Percentiles rank a stretch among this genome's conserved stretches.
Conservation (phyloP, 2,329 filamentous ascomycete genomes). For the Trichoderma koningii region DNA sequence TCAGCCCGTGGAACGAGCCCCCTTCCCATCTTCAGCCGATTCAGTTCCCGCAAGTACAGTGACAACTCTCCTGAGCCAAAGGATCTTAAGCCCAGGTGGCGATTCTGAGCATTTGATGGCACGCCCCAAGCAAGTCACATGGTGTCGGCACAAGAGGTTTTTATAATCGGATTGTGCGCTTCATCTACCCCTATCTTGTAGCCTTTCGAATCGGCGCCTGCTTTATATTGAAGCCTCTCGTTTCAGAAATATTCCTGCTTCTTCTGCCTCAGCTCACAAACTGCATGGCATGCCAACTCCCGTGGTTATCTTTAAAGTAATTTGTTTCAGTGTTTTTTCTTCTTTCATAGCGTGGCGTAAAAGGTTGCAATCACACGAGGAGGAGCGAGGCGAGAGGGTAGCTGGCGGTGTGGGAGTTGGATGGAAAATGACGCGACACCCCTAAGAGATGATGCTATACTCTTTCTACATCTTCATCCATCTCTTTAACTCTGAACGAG, state of each 20-base stretch:
- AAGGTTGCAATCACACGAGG: constrained; percentile 16
- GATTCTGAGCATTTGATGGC: constrained; percentile 22
- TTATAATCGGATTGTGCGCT: constrained; percentile 18
- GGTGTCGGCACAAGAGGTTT: background rate
- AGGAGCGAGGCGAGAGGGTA: constrained; percentile 17
- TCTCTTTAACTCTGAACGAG: background rate
- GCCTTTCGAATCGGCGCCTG: background rate
- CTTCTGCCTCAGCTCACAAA: constrained; percentile 12
- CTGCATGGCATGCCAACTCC: constrained; percentile 19
- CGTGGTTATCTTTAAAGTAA: constrained; percentile 11
- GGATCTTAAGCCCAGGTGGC: constrained; percentile 54
- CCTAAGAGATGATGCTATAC: background rate
- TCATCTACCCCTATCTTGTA: constrained; percentile 13
- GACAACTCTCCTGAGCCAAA: constrained; percentile 43
- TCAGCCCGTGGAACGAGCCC: constrained; percentile 51
- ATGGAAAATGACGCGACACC: constrained; percentile 22
- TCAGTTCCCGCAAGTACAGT: constrained; percentile 47
- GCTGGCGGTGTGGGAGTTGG: constrained; percentile 17
- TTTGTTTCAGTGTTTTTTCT: constrained; percentile 14
- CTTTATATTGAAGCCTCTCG: constrained; percentile 14
- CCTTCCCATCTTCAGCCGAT: constrained; percentile 49
- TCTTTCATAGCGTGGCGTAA: constrained; percentile 31
- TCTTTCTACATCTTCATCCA: background rate
- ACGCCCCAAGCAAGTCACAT: constrained; percentile 2
- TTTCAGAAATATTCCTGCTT: constrained; percentile 17